Conservation (phyloP, 352 stramenopile genomes). For the Lagenidium sp. region DNA sequence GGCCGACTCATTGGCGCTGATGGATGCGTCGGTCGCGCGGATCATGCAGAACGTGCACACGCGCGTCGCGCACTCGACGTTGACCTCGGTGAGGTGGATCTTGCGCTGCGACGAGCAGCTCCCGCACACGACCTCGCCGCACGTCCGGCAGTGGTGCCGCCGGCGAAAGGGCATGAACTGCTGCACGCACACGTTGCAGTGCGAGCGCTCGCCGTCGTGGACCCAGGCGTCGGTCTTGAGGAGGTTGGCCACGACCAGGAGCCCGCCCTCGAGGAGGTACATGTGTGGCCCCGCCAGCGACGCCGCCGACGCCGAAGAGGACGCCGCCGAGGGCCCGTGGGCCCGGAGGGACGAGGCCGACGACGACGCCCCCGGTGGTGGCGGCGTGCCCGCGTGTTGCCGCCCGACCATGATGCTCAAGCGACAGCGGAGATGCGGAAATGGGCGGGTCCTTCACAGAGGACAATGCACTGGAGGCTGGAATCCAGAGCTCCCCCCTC, state of each 20-base stretch:
- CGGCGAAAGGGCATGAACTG: slow-evolving; percentile 73
- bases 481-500: too few relatives aligned
- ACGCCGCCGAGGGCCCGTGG: too few relatives aligned
- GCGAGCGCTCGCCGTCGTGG: slow-evolving; percentile 52
- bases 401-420: too few relatives aligned
- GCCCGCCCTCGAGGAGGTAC: slow-evolving; percentile 66
- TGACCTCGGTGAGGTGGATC: slow-evolving; percentile 69
- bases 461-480: too few relatives aligned
- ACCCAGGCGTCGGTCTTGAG: slow-evolving; percentile 63
- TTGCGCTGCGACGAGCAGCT: slow-evolving; percentile 65
- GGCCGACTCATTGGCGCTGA: slow-evolving; percentile 39
- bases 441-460: too few relatives aligned
- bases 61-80: slow-evolving; percentile 65
- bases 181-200: slow-evolving; percentile 78
- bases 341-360: too few relatives aligned
- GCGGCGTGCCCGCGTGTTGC: too few relatives aligned
- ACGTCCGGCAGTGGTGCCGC: slow-evolving; percentile 74
- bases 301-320: too few relatives aligned
- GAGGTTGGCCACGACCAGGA: slow-evolving; percentile 62
- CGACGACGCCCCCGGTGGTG: too few relatives aligned
- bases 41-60: slow-evolving; percentile 81
- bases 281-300: too few relatives aligned
- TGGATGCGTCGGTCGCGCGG: slow-evolving; percentile 56
- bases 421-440: too few relatives aligned
- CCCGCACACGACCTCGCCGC: slow-evolving; percentile 63